Evolutionary conservation across 2,329 filamentous ascomycete species (phyloP), one percentile per base, ranked within the genome.

Genomic region (Hymenoscyphus occultus): DNA sequence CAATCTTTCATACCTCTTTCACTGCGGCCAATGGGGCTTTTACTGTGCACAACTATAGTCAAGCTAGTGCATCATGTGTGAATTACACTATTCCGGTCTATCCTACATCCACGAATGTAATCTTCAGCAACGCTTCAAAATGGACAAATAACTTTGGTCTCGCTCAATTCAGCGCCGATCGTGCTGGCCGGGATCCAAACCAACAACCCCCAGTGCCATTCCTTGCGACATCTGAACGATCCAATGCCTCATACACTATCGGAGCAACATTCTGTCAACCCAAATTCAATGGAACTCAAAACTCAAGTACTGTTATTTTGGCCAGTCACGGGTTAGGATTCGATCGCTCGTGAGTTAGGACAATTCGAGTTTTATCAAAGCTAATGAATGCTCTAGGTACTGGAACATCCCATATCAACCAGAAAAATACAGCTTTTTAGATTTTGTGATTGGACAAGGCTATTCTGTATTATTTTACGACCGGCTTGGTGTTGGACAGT

Each of bases 381-480:
- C 48, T 61, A 39, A 61, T 14, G 19, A n/a, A 19, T 73, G 57
- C 22, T 35, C 13, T 16, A 62, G 64, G 14, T 75, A 78, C 67
- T 78, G 76, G 77, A 72, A 76, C 61, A 69, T 71, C 6, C 66
- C 68, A 7, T 71, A 70, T 32, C 60, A 69, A 69, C 57, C 42
- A 5, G 31, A 61, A 32, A 66, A 72, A 14, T 77, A 76, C 69
- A 77, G 74, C 61, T 77, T 77, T 64, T 72, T 76, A n/a, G 72
- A 77, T 63, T 71, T 65, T 61, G 74, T 71, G 3, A 60, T 75
- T 1, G 60, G 59, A n/a, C 66, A 72, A 58, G 76, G 74, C 7
- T 78, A 77, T 61, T 74, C 75, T 4, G 72, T 77, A 16, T 76
- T 77, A 59, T 74, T 71, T 60, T 78, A 77, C 63, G 76, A 78